Conservation (phyloP, 1,284 basidiomycete species). For the Puccinia coronata region DNA sequence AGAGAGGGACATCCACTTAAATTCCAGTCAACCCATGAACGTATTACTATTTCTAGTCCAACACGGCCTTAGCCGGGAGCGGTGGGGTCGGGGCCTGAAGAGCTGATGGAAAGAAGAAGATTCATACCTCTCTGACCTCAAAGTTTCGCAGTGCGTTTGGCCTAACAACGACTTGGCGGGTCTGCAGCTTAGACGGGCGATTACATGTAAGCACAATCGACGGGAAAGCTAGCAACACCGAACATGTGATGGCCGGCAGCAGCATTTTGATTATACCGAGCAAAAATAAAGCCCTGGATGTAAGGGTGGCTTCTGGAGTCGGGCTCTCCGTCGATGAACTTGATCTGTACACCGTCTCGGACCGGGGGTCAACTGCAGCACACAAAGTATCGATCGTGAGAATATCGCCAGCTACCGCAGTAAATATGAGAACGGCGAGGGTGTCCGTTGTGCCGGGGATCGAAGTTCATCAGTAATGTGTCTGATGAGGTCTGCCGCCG, state of each 20-base stretch:
- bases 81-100: background rate
- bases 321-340: too few species aligned
- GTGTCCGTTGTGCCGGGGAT: too few species aligned
- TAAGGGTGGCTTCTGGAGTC: background rate
- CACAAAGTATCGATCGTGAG: background rate
- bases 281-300: background rate
- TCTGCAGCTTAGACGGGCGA: background rate
- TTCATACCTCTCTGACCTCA: conserved; percentile 44
- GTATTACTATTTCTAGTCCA: background rate
- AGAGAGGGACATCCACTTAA: background rate
- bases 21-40: background rate
- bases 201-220: background rate
- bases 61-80: background rate
- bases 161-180: conserved; percentile 18
- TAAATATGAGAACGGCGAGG: too few species aligned
- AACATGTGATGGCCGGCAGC: background rate
- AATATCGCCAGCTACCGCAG: too few species aligned
- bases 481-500: too few species aligned
- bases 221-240: background rate
- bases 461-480: too few species aligned
- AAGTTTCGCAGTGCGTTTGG: conserved; percentile 39
- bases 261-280: background rate
- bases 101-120: background rate
- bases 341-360: too few species aligned
- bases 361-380: background rate